Evolutionary conservation across 106 monocot species (phyloP).

Genomic region (Iris macrosiphon): DNA sequence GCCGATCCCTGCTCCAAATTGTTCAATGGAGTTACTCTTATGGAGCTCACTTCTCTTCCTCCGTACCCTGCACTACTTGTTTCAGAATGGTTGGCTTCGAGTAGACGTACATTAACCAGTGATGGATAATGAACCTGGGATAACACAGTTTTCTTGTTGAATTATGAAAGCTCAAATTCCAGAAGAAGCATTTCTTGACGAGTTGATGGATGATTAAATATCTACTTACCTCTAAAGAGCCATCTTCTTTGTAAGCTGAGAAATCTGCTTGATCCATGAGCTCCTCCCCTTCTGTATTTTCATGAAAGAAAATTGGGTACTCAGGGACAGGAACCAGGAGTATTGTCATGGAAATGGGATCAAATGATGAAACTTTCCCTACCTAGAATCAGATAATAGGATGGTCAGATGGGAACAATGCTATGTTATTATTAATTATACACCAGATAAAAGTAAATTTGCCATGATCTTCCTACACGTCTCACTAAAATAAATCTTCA

Average conservation of each 20-base stretch:
- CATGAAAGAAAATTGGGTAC: conserved; percentile 36
- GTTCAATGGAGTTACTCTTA: conserved; percentile 2
- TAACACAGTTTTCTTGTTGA: too few species aligned
- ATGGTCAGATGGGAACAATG: neutral
- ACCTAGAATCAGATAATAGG: conserved; percentile 40
- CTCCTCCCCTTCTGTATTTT: conserved; percentile 25
- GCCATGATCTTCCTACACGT: too few species aligned
- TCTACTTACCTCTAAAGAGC: conserved; percentile 67
- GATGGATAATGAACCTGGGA: conserved; percentile 72
- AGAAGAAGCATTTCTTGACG: too few species aligned
- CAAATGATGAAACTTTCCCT: conserved; percentile 68
- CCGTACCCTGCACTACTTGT: too few species aligned
- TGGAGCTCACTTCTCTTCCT: neutral
- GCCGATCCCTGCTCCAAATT: neutral
- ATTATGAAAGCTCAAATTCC: too few species aligned
- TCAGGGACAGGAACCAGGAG: conserved; percentile 47
- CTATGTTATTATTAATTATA: too few species aligned
- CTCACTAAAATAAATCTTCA: too few species aligned
- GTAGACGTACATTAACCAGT: conserved; percentile 69
- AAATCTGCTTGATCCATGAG: conserved; percentile 2
- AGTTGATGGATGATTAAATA: too few species aligned
- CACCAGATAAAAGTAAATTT: too few species aligned
- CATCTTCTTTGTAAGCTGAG: conserved; percentile 79
- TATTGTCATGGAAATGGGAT: conserved; percentile 33
- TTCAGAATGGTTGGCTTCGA: conserved; percentile 18